Evolutionary conservation across 768 basidiomycete species (phyloP), one percentile per base, ranked within the genome.

Genomic region (Boletus patriciae): DNA sequence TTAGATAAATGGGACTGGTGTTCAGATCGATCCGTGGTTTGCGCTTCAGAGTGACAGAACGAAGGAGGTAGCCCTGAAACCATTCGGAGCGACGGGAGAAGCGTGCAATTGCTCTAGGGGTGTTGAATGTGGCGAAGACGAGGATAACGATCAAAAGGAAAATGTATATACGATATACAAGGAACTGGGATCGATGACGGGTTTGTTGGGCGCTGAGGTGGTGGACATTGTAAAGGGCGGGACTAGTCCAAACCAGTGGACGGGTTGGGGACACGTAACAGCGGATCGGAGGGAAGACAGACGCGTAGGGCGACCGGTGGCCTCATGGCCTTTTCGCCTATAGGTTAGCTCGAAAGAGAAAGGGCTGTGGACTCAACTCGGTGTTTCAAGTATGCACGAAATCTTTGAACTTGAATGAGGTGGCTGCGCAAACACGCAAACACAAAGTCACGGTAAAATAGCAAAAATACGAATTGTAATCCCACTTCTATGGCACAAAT

Each of bases 21-120:
- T 60, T 58, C 18, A 66, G 43, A 31, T 59, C 59, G 50, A 58
- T 51, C 1, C 50, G 54, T 19, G 57, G 47, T 13, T 37, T 49
- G 45, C 50, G 58, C 4, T 34, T 46, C 37, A 60, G 44, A 1
- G 58, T 31, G 16, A 37, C 38, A 16, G 60, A 63, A 12, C 69
- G 73, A 40, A 86, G 69, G 59, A 85, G 57, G 58, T 80, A 75
- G 3, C 85, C 84, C 29, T 69, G 76, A 21, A 70, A 58, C 83
- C 84, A 83, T 57, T 85, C 82, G 6, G 77, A 74, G 29, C 71
- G 62, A 38, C 72, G 73, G 50, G 79, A 78, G 54, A 85, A 73
- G 43, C 85, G 80, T 21, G 77, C 79, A 13, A 84, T 54, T 16
- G 74, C 74, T 41, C 82, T 78, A n/a, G 85, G 85, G 9, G 82